phyloP scores from a whole-genome alignment of 2,329 filamentous ascomycete genomes.

The Didymella sp. region DNA sequence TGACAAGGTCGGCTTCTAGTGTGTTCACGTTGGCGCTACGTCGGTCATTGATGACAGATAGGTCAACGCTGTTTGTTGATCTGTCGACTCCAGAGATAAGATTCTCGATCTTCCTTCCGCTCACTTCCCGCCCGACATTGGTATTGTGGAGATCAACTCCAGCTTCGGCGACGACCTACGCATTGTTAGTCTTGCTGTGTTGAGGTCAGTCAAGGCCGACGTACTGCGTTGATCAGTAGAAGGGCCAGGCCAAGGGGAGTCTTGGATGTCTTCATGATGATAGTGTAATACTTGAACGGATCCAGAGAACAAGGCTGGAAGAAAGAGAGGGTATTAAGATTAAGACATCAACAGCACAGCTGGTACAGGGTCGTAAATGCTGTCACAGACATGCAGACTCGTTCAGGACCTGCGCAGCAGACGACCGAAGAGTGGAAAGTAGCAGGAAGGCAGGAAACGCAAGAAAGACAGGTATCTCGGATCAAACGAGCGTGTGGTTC shows the following conservation, averaged over 20 bases:
- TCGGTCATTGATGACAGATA: conserved; percentile 16
- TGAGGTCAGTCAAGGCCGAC: conserved; percentile 15
- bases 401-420: conserved; percentile 49
- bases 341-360: conserved; percentile 48
- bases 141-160: conserved; percentile 35
- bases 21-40: conserved; percentile 18
- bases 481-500: conserved; percentile 39
- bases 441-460: conserved; percentile 21
- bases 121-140: conserved; percentile 30
- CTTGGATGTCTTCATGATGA: conserved; percentile 42
- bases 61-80: conserved; percentile 21
- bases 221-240: conserved; percentile 42
- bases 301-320: neutral
- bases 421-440: conserved; percentile 34
- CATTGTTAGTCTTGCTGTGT: conserved; percentile 25
- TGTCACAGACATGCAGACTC: conserved; percentile 46
- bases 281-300: neutral
- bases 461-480: conserved; percentile 29
- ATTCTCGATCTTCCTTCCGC: conserved; percentile 36
- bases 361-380: conserved; percentile 35
- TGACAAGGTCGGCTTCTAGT: conserved; percentile 22
- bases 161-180: conserved; percentile 36
- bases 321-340: conserved; percentile 32
- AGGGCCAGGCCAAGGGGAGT: conserved; percentile 35
- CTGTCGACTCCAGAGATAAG: conserved; percentile 34